Evolutionary conservation across 2,329 filamentous ascomycete genomes (phyloP), one percentile per base, ranked within the genome.

Genomic region (Chaetomiaceae sp.): DNA sequence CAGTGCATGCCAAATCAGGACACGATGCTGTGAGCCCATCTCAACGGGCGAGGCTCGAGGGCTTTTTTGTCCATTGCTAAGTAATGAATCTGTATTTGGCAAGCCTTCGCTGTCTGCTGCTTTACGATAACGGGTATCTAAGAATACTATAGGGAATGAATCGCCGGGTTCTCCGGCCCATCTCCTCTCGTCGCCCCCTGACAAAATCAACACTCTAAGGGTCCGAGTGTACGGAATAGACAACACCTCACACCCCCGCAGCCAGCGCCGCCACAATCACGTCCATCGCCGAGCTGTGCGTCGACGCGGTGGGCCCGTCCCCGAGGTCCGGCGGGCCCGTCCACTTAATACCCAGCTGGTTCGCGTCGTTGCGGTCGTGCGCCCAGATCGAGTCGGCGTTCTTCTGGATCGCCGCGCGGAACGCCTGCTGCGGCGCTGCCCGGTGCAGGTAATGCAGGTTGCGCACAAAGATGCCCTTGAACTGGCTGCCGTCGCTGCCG

Each of bases 401-500:
- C 23, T 65, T 69, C 42, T 74, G 64, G 50, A 89, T 77, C 49
- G 83, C 82, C 2, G 68, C 62, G 12, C 66, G 68, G 60, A 82
- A 84, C 9, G 64, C 63, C 3, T 70, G 63, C 33, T 76, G 68
- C 0, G 78, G 77, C 1, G 73, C 74, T 3, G 66, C 76, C 1
- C 67, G 61, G 10, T 84, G 72, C 50, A 89, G 64, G 39, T 76
- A 74, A 47, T 72, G 68, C 33, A 88, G 65, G 58, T 86, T 86
- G 4, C 85, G 75, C 50, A 80, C 74, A 57, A 87, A 87, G 20
- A 87, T 71, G 9, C 85, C 85, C 64, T 88, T 89, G 72, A 89
- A 89, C 60, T 85, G 81, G 1, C 73, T 70, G 0, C 73, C 78
- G 55, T 82, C 77, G 10, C 55, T 63, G 20, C 72, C 72, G 45